A percentile compares a stretch with the other conserved stretches of the same genome.
Evolutionary conservation across 2,329 filamentous ascomycete genomes (phyloP).

Genomic region (Botrytis aclada): DNA sequence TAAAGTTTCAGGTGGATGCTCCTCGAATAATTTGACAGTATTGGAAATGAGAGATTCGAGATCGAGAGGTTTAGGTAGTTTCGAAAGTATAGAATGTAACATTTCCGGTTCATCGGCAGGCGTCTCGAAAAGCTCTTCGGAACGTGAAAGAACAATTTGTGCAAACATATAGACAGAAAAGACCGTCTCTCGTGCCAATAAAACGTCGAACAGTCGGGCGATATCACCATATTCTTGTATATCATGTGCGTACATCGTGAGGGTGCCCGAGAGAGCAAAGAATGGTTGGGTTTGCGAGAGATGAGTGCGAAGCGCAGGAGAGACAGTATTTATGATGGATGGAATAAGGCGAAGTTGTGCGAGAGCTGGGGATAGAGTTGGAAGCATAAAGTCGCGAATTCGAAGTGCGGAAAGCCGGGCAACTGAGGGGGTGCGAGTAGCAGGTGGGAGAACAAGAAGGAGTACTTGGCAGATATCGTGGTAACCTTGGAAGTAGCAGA

Average conservation of each 20-base stretch:
- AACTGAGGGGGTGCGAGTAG: conserved; percentile 60
- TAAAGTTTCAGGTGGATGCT: conserved; percentile 69
- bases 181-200: conserved; percentile 82
- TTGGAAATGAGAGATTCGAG: conserved; percentile 72
- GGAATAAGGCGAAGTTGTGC: conserved; percentile 85
- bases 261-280: conserved; percentile 87
- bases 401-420: conserved; percentile 82
- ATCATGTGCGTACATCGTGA: conserved; percentile 96
- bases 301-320: conserved; percentile 69
- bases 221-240: conserved; percentile 88
- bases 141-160: conserved; percentile 76
- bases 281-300: conserved; percentile 79
- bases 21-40: conserved; percentile 60
- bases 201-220: conserved; percentile 84
- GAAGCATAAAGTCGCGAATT: conserved; percentile 97
- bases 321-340: conserved; percentile 69
- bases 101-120: conserved; percentile 83
- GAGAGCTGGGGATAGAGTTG: conserved; percentile 75
- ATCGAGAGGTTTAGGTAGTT: conserved; percentile 76
- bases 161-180: conserved; percentile 91
- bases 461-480: conserved; percentile 98
- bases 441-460: conserved; percentile 73
- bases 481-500: conserved; percentile 97
- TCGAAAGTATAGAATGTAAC: conserved; percentile 83
- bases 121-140: conserved; percentile 82